phyloP scores from a whole-genome alignment of 1,284 basidiomycete species.

The Coniophora puteana region DNA sequence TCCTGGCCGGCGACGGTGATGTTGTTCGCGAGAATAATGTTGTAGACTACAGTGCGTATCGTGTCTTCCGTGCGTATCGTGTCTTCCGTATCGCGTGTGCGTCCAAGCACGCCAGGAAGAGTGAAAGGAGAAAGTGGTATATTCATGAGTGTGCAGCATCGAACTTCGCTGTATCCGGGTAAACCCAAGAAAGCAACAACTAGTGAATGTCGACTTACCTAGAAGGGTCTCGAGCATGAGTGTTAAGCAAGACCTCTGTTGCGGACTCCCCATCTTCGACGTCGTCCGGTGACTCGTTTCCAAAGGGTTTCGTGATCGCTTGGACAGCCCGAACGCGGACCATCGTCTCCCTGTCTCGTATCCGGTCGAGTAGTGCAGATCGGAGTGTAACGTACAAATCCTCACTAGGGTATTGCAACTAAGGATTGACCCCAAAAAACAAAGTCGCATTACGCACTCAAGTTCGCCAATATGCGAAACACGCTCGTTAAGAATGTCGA shows the following conservation, averaged over 20 bases:
- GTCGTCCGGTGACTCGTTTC: slow-evolving; percentile 71
- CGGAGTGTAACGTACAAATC: slow-evolving; percentile 75
- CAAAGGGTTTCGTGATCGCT: slow-evolving; percentile 82
- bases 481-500: slow-evolving; percentile 77
- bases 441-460: slow-evolving; percentile 52
- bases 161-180: slow-evolving; percentile 69
- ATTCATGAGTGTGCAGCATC: slow-evolving; percentile 82
- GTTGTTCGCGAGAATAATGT: slow-evolving; percentile 50
- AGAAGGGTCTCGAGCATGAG: slow-evolving; percentile 74
- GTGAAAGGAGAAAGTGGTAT: slow-evolving; percentile 63
- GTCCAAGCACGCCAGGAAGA: slow-evolving; percentile 68
- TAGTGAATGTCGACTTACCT: slow-evolving; percentile 52
- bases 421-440: background rate
- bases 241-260: slow-evolving; percentile 68
- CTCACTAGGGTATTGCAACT: slow-evolving; percentile 51
- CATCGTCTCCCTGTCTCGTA: slow-evolving; percentile 81
- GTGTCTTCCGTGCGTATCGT: too few species aligned
- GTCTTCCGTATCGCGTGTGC: slow-evolving; percentile 88
- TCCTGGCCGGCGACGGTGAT: slow-evolving; percentile 9
- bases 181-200: background rate
- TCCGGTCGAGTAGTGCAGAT: slow-evolving; percentile 69
- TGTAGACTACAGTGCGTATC: slow-evolving; percentile 81
- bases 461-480: slow-evolving; percentile 80
- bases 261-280: slow-evolving; percentile 64
- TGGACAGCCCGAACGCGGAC: slow-evolving; percentile 86